A percentile compares a stretch with the other conserved stretches of the same genome.
These are phyloP conservation scores for Backusella liffmaniae DNA, from an alignment of 192 early-diverging fungal genomes.

Conservation along the genomic window DNA sequence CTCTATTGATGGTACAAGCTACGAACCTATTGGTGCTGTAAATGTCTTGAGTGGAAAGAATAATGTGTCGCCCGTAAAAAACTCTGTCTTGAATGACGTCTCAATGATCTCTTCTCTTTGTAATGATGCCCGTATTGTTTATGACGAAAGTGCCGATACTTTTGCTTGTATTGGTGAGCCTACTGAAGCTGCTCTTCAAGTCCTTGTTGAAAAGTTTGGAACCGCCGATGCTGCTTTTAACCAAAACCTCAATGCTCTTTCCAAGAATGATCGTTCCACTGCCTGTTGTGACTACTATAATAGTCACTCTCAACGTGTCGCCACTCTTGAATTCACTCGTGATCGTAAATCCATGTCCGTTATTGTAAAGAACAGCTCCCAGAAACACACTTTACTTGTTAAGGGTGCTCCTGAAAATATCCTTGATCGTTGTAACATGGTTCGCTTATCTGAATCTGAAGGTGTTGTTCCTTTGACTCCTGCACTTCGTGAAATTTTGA, in stretches of 20 bases:
- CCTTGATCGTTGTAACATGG: constrained; percentile 78
- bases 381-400: constrained; percentile 62
- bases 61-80: constrained; percentile 45
- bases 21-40: constrained; percentile 80
- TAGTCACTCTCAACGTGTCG: constrained; percentile 54
- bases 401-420: constrained; percentile 96
- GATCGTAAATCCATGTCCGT: constrained; percentile 99
- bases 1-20: constrained; percentile 81
- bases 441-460: constrained; percentile 49
- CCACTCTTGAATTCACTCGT: constrained; percentile 91
- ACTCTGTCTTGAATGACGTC: constrained; percentile 68
- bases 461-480: constrained; percentile 64
- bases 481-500: constrained; percentile 56
- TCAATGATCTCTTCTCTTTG: constrained; percentile 83
- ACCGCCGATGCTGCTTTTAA: constrained; percentile 74
- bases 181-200: constrained; percentile 95
- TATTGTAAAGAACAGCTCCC: constrained; percentile 49
- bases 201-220: constrained; percentile 92
- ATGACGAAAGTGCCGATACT: constrained; percentile 58
- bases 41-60: constrained; percentile 15
- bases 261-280: constrained; percentile 56
- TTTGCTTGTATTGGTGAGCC: constrained; percentile 93
- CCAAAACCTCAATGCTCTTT: constrained; percentile 42
- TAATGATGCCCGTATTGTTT: constrained; percentile 88
- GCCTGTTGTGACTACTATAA: constrained; percentile 77